A percentile compares a stretch with the other conserved stretches of the same genome.
Conservation (phyloP, 2,329 filamentous ascomycete genomes). For the Cordyceps cicadae region DNA sequence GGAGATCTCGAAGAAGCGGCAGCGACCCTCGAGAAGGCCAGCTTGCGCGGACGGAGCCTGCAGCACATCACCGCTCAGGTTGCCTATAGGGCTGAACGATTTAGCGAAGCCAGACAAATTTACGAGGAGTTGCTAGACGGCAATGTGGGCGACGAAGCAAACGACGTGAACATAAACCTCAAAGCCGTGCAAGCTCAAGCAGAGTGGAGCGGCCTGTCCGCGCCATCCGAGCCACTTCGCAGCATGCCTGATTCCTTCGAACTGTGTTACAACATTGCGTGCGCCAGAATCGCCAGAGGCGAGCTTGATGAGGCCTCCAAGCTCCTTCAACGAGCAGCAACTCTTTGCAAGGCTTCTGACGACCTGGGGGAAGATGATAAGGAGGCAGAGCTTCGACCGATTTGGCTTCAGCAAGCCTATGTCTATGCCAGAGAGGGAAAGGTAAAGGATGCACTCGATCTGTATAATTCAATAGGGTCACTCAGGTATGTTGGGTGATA, state of each 20-base stretch:
- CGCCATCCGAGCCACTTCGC: conserved; percentile 35
- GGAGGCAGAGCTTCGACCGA: conserved; percentile 63
- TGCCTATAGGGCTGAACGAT: conserved; percentile 68
- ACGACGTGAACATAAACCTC: conserved; percentile 70
- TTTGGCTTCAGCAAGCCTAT: conserved; percentile 68
- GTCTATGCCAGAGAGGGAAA: conserved; percentile 61
- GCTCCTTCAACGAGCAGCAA: conserved; percentile 60
- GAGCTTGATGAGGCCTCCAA: conserved; percentile 57
- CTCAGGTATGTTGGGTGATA: conserved; percentile 42
- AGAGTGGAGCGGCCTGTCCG: conserved; percentile 53
- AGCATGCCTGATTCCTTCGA: conserved; percentile 70
- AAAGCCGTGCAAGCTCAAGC: conserved; percentile 64
- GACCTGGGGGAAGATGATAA: conserved; percentile 69
- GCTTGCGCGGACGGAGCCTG: conserved; percentile 27
- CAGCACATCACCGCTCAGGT: conserved; percentile 55
- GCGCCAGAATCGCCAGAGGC: conserved; percentile 60
- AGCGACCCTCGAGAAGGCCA: conserved; percentile 28
- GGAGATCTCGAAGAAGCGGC: conserved; percentile 62
- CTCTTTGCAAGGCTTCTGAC: conserved; percentile 64
- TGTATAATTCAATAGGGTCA: conserved; percentile 54
- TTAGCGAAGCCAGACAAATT: conserved; percentile 54
- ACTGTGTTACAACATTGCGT: conserved; percentile 73
- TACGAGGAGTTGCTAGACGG: conserved; percentile 51
- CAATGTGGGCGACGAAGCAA: conserved; percentile 52
- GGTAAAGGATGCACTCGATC: conserved; percentile 52